These are phyloP conservation scores for Scedosporium apiospermum DNA, from an alignment of 2,329 filamentous ascomycete species.

Conservation along the genomic window DNA sequence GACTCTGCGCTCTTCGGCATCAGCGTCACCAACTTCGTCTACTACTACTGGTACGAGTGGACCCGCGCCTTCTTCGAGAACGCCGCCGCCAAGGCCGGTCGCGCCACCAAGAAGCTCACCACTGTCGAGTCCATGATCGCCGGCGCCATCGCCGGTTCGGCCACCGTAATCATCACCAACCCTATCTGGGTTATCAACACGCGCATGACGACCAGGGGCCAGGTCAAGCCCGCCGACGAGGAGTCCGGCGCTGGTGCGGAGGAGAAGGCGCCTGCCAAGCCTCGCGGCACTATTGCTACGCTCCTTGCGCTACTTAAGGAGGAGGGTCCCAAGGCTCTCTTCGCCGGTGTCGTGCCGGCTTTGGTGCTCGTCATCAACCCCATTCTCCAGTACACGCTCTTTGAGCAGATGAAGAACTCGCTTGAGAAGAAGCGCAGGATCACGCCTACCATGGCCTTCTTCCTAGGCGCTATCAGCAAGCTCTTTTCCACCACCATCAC, in stretches of 20 bases:
- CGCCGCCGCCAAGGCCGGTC: constrained; percentile 63
- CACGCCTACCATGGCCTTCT: constrained; percentile 79
- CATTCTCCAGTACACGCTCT: constrained; percentile 96
- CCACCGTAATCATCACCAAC: constrained; percentile 93
- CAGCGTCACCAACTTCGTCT: constrained; percentile 97
- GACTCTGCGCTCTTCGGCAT: constrained; percentile 95
- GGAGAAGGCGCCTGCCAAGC: constrained; percentile 29
- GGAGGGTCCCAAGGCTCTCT: constrained; percentile 78
- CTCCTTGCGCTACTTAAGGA: constrained; percentile 70
- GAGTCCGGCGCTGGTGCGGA: constrained; percentile 32
- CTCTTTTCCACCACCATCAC: constrained; percentile 88
- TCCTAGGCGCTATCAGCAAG: constrained; percentile 88
- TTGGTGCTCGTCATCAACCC: constrained; percentile 95
- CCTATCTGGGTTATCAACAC: constrained; percentile 99
- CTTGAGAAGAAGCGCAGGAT: constrained; percentile 67
- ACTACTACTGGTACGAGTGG: constrained; percentile 99
- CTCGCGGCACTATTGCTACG: constrained; percentile 69
- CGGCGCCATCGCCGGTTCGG: constrained; percentile 84
- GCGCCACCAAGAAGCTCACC: constrained; percentile 71
- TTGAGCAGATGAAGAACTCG: constrained; percentile 92
- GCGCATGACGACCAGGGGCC: constrained; percentile 68
- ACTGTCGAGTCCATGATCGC: constrained; percentile 92
- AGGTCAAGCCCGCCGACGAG: constrained; percentile 33
- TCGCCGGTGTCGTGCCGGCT: constrained; percentile 85
- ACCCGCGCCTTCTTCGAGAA: constrained; percentile 77